Conservation (phyloP, 2,329 filamentous ascomycete genomes). For the Colletotrichum australisinense region DNA sequence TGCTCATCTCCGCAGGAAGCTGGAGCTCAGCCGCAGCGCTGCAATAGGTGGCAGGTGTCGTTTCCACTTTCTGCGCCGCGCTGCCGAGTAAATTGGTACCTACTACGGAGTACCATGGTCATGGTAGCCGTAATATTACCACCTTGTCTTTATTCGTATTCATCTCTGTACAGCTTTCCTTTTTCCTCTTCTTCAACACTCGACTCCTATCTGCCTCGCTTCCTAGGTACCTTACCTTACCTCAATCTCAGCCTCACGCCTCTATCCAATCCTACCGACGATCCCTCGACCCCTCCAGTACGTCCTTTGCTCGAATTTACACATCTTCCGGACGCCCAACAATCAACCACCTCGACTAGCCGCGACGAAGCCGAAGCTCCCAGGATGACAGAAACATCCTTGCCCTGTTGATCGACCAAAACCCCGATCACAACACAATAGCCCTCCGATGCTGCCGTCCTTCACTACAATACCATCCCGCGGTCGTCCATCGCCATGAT, state of each 20-base stretch:
- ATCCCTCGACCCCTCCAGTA: background rate
- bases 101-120: background rate
- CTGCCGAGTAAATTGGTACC: background rate
- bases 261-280: background rate
- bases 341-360: background rate
- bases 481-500: conserved; percentile 18
- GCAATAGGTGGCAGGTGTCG: background rate
- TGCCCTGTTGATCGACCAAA: background rate
- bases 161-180: background rate
- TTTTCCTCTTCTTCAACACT: background rate
- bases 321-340: background rate
- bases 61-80: background rate
- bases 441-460: background rate
- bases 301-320: background rate
- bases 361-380: background rate
- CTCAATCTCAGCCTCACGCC: background rate
- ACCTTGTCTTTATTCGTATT: background rate
- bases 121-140: too few relatives aligned
- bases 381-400: conserved; percentile 12
- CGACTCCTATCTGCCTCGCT: background rate
- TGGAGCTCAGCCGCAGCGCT: background rate
- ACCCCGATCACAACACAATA: background rate
- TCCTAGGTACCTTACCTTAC: background rate
- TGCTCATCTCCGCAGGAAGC: conserved; percentile 6
- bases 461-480: background rate